phyloP scores from a whole-genome alignment of 2,329 filamentous ascomycete species.

The Huntiella omanensis region DNA sequence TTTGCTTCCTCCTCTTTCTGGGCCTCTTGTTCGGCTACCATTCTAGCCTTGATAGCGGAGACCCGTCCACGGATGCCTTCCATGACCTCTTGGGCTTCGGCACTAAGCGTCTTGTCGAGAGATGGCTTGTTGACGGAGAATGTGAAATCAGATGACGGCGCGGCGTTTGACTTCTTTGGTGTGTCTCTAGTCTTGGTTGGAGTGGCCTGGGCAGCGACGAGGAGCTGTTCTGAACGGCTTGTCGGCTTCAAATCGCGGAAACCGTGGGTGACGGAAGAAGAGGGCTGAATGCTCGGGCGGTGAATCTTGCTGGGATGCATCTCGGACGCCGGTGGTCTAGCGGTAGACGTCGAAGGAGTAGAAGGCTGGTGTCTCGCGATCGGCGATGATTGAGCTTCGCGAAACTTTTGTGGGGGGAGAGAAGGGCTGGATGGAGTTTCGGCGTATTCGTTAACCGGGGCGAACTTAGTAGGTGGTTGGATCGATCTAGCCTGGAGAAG shows the following conservation, averaged over 20 bases:
- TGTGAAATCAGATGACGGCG: conserved; percentile 42
- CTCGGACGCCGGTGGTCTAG: conserved; percentile 56
- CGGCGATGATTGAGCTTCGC: conserved; percentile 5
- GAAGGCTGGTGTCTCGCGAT: conserved; percentile 15
- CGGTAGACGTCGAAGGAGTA: conserved; percentile 45
- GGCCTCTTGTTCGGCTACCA: conserved; percentile 42
- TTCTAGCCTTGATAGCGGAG: conserved; percentile 47
- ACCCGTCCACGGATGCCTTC: conserved; percentile 54
- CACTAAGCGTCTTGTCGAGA: conserved; percentile 36
- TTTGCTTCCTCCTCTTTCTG: conserved; percentile 27
- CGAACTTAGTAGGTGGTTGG: conserved; percentile 19
- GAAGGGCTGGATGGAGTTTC: conserved; percentile 17
- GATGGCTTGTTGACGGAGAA: conserved; percentile 37
- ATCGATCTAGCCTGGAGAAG: conserved; percentile 14
- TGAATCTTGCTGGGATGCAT: conserved; percentile 85
- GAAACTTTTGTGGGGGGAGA: conserved; percentile 3
- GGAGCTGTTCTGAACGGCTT: conserved; percentile 13
- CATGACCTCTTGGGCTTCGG: conserved; percentile 42
- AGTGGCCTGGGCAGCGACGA: conserved; percentile 23
- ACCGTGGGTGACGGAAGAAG: conserved; percentile 64
- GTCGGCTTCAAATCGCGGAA: conserved; percentile 49
- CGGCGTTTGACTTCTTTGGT: conserved; percentile 30
- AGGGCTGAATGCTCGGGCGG: conserved; percentile 53
- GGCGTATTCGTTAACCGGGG: conserved; percentile 26
- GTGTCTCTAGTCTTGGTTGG: conserved; percentile 21